phyloP scores from a whole-genome alignment of 2,329 filamentous ascomycete genomes.

The Dactylellina sp. region DNA sequence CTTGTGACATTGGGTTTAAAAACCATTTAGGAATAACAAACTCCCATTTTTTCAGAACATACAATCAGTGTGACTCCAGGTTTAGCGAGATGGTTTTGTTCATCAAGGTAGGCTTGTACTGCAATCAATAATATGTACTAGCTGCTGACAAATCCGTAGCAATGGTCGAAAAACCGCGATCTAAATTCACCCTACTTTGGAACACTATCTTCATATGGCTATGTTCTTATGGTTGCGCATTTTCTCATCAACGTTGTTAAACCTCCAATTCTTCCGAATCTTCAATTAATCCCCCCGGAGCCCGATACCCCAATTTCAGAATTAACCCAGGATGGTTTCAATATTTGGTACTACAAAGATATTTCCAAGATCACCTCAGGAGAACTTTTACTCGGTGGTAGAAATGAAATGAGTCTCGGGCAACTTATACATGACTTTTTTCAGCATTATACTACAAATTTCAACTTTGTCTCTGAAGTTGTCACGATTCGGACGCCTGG shows the following conservation, averaged over 20 bases:
- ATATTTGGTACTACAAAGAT: constrained; percentile 80
- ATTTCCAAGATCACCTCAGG: constrained; percentile 72
- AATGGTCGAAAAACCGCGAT: constrained; percentile 85
- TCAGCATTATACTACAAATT: constrained; percentile 82
- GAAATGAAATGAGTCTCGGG: constrained; percentile 77
- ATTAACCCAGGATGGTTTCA: constrained; percentile 70
- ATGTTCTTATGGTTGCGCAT: constrained; percentile 90
- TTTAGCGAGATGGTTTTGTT: constrained; percentile 84
- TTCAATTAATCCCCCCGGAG: constrained; percentile 71
- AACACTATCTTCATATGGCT: constrained; percentile 84
- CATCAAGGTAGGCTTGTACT: constrained; percentile 71
- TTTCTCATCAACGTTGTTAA: constrained; percentile 84
- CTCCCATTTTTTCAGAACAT: constrained; percentile 83
- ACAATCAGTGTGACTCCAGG: constrained; percentile 80
- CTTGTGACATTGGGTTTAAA: constrained; percentile 85
- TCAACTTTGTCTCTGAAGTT: constrained; percentile 84
- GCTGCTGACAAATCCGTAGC: constrained; percentile 61
- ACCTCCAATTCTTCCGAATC: constrained; percentile 85
- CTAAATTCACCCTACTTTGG: constrained; percentile 90
- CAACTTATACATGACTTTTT: constrained; percentile 84
- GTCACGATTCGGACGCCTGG: constrained; percentile 79
- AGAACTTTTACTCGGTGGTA: constrained; percentile 56
- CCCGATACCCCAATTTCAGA: constrained; percentile 59
- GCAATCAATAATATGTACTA: neutral
- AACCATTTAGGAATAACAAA: constrained; percentile 86